Conservation (phyloP, 169 alveolate genomes). For the Plasmodium gonderi region DNA sequence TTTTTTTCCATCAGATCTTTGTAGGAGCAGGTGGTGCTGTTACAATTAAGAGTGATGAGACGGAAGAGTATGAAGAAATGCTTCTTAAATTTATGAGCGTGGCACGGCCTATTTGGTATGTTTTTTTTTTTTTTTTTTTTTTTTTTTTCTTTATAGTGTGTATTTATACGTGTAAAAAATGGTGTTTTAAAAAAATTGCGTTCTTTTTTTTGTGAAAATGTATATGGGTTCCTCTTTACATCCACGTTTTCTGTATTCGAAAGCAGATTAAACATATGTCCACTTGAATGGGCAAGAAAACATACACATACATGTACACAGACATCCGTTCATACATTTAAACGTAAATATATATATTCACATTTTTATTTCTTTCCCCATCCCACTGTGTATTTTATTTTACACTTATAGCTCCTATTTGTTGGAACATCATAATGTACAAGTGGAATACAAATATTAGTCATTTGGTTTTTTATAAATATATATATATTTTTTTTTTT, state of each 20-base stretch:
- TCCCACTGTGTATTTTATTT: not conserved
- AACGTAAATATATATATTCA: not conserved
- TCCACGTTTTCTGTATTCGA: too few relatives aligned
- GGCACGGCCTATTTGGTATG: slow-evolving; percentile 43
- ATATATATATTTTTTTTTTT: not conserved
- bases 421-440: slow-evolving; percentile 4
- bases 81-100: slow-evolving; percentile 68
- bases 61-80: slow-evolving; percentile 78
- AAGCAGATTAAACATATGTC: too few relatives aligned
- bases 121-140: too few relatives aligned
- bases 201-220: too few relatives aligned
- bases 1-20: slow-evolving; percentile 34
- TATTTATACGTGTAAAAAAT: not conserved
- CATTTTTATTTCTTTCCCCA: not conserved
- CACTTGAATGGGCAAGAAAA: too few relatives aligned
- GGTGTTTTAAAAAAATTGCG: too few relatives aligned
- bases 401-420: not conserved
- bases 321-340: not conserved
- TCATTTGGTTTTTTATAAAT: too few relatives aligned
- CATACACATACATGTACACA: not conserved
- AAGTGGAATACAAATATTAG: slow-evolving; percentile 32
- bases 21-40: slow-evolving; percentile 81
- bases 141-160: too few relatives aligned
- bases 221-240: too few relatives aligned
- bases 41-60: slow-evolving; percentile 74